phyloP scores from a whole-genome alignment of 1,139 yeast genomes.

The Suhomyces atakaporum region DNA sequence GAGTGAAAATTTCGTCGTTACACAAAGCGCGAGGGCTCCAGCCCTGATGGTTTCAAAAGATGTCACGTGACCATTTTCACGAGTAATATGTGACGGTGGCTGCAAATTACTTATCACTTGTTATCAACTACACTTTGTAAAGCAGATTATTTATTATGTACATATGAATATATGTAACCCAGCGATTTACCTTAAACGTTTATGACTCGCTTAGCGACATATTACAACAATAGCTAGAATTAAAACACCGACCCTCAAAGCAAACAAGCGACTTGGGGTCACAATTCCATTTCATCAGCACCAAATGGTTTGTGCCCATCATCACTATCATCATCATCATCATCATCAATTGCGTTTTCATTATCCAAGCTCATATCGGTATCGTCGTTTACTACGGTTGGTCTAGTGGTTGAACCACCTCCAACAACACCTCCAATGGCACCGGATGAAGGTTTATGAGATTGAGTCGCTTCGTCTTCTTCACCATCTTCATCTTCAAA shows the following conservation, averaged over 20 bases:
- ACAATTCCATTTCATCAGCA: constrained; percentile 70
- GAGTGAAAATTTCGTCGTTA: constrained; percentile 3
- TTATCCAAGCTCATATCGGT: constrained; percentile 23
- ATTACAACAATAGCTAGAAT: too few species aligned
- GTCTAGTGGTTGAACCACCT: constrained; percentile 11
- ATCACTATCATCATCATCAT: too few species aligned
- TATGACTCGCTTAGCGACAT: too few species aligned
- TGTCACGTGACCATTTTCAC: constrained; percentile 11
- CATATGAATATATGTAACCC: too few species aligned
- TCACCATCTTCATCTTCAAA: constrained; percentile 88
- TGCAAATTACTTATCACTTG: not conserved
- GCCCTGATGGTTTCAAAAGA: constrained; percentile 1
- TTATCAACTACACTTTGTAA: not conserved
- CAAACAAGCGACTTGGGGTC: constrained; percentile 12
- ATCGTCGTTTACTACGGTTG: constrained; percentile 11
- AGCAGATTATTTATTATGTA: too few species aligned
- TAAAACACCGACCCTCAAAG: too few species aligned
- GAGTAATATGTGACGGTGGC: too few species aligned
- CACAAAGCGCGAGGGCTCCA: constrained; percentile 10
- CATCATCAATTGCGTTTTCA: constrained; percentile 46
- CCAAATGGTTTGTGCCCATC: constrained; percentile 60
- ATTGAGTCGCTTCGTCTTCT: constrained; percentile 22
- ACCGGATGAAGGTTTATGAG: constrained; percentile 6
- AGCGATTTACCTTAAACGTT: too few species aligned
- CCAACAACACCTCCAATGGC: constrained; percentile 13